phyloP scores from a whole-genome alignment of 2,329 filamentous ascomycete genomes.

The Stagonosporopsis vannaccii region DNA sequence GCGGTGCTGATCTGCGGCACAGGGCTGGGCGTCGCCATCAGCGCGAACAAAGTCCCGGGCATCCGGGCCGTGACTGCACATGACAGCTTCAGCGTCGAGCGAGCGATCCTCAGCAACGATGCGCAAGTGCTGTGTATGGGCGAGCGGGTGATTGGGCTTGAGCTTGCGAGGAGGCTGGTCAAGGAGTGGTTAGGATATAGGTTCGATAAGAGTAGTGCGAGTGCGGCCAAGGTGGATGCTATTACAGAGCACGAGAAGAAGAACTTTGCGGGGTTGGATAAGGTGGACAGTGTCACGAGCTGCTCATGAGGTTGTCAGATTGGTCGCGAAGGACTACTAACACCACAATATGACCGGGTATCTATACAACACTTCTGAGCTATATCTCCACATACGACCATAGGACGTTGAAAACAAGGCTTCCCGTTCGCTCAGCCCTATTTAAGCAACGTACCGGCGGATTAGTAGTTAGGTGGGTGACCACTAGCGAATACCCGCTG shows the following conservation, averaged over 20 bases:
- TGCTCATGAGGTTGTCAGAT: slow-evolving; percentile 4
- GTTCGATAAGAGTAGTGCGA: slow-evolving; percentile 73
- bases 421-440: too few relatives aligned
- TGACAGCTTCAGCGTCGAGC: slow-evolving; percentile 83
- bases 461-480: too few relatives aligned
- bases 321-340: too few relatives aligned
- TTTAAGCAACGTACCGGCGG: too few relatives aligned
- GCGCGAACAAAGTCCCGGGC: slow-evolving; percentile 87
- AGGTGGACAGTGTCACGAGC: slow-evolving; percentile 9
- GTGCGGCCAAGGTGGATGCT: slow-evolving; percentile 63
- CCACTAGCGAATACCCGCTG: too few relatives aligned
- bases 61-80: slow-evolving; percentile 89
- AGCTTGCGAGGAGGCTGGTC: slow-evolving; percentile 78
- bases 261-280: slow-evolving; percentile 36
- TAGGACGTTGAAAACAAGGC: too few relatives aligned
- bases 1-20: slow-evolving; percentile 86
- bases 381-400: too few relatives aligned
- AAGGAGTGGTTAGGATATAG: slow-evolving; percentile 85
- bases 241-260: slow-evolving; percentile 58
- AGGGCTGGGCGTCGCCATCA: slow-evolving; percentile 84
- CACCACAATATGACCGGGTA: too few relatives aligned
- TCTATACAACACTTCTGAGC: too few relatives aligned
- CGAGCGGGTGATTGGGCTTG: slow-evolving; percentile 81
- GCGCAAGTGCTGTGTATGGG: slow-evolving; percentile 88
- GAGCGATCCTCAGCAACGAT: slow-evolving; percentile 82